Percentiles rank a stretch among this genome's conserved stretches.
Conservation (phyloP, 345 rosid species). For the Eucalyptus pauciflora region DNA sequence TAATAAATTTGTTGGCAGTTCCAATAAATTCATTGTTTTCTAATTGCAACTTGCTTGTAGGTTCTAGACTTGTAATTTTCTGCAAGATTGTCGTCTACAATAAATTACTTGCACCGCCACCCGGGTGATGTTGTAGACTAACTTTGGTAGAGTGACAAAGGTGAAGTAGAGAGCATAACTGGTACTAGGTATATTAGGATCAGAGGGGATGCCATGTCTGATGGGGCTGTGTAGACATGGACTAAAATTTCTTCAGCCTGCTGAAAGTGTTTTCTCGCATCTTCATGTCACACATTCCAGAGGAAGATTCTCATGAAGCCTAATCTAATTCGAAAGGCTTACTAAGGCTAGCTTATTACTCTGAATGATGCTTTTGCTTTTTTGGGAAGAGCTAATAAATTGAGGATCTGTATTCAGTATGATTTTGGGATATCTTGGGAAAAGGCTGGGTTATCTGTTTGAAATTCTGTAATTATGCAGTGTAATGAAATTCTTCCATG, state of each 20-base stretch:
- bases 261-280: background rate
- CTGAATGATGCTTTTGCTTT: background rate
- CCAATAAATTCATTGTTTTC: background rate
- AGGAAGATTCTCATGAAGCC: background rate
- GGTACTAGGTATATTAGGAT: background rate
- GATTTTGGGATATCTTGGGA: background rate
- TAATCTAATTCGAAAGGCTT: background rate
- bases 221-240: background rate
- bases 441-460: background rate
- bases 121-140: background rate
- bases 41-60: background rate
- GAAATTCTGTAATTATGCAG: background rate
- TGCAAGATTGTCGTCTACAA: background rate
- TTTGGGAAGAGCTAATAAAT: background rate
- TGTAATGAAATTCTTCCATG: background rate
- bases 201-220: background rate
- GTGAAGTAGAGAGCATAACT: background rate
- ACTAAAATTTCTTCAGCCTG: background rate
- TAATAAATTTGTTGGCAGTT: background rate
- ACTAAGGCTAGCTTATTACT: background rate
- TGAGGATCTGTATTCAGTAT: background rate
- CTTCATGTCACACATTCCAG: background rate
- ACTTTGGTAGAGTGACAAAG: background rate
- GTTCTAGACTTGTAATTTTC: background rate
- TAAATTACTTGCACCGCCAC: background rate